Percentiles rank a stretch among this genome's conserved stretches.
These are phyloP conservation scores for Fagopyrum homotropicum DNA, from an alignment of 148 eudicot species.

Conservation along the genomic window DNA sequence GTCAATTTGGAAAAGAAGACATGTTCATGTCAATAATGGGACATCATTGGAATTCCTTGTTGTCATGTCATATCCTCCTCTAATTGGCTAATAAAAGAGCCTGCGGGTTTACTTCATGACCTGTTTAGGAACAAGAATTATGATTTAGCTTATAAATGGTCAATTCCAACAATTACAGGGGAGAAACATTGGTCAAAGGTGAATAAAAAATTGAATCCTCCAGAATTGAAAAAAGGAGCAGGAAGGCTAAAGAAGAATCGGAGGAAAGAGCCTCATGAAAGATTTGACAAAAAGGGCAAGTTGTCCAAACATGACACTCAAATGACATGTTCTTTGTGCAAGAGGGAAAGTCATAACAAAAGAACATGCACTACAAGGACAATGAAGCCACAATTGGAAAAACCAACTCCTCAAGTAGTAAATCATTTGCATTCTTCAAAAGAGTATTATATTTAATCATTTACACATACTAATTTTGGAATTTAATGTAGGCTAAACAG, in stretches of 20 bases:
- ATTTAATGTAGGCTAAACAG: neutral
- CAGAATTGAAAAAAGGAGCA: neutral
- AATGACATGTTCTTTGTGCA: neutral
- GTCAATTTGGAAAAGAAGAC: neutral
- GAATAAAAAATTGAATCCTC: neutral
- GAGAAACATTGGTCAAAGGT: neutral
- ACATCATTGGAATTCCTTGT: neutral
- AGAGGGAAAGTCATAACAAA: neutral
- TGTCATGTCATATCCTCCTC: neutral
- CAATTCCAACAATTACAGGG: neutral
- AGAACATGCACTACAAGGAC: neutral
- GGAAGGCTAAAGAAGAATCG: neutral
- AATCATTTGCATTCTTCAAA: neutral
- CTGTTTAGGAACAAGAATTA: neutral
- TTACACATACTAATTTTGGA: neutral
- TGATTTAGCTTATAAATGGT: neutral
- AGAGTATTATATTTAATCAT: neutral
- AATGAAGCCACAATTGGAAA: neutral
- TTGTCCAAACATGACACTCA: neutral
- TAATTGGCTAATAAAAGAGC: neutral
- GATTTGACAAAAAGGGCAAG: neutral
- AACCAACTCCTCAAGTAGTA: neutral
- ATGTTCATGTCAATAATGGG: neutral
- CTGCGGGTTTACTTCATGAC: neutral
- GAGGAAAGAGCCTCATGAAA: neutral